Evolutionary conservation across 352 stramenopile genomes (phyloP), one percentile per base, ranked within the genome.

Genomic region (Phytophthora chlamydospora): DNA sequence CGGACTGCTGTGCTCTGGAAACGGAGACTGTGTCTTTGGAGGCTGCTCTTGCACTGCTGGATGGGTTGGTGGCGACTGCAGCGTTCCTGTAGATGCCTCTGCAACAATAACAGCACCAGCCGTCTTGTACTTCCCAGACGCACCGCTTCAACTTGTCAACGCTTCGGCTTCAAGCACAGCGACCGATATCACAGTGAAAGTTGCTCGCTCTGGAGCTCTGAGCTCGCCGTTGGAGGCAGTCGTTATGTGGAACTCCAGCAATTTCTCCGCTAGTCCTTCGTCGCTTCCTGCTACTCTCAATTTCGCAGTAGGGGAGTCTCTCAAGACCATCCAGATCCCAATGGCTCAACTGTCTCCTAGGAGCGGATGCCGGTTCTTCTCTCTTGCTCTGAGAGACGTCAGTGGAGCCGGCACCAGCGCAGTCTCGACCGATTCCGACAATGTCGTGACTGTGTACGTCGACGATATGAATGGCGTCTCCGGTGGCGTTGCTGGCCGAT

Each of bases 1-100:
- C 49, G 76, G 79, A 12, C 14, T 75, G n/a, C 8, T 76, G 42
- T 92, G 83, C 34, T 86, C 79, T 16, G 78, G 78, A 4, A 81
- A 83, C 14, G 83, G 83, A 10, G 44, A 59, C 3, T 92, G 83
- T 43, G 21, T 71, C 4, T 82, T 78, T 4, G 79, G 81, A 19
- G 74, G 77, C 0, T 92, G 83, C 39, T 56, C 62, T 12, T 92
- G 83, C 42, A 41, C 32, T n/a, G 24, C 42, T 54, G 64, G 53
- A 1, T 90, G 77, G 75, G 63, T 68, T 0, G 71, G 73, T 0
- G 64, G 66, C 1, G 77, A 89, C 40, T 92, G 83, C 56, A 76
- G 74, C 29, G 35, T 64, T 2, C 47, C 66, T 7, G 34, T 48
- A 13, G 16, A 47, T 8, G 42, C 39, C 29, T 27, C 41, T 2